Evolutionary conservation across 176 grass and related monocot genomes (phyloP).

Genomic region (Oropetium thomaeum): DNA sequence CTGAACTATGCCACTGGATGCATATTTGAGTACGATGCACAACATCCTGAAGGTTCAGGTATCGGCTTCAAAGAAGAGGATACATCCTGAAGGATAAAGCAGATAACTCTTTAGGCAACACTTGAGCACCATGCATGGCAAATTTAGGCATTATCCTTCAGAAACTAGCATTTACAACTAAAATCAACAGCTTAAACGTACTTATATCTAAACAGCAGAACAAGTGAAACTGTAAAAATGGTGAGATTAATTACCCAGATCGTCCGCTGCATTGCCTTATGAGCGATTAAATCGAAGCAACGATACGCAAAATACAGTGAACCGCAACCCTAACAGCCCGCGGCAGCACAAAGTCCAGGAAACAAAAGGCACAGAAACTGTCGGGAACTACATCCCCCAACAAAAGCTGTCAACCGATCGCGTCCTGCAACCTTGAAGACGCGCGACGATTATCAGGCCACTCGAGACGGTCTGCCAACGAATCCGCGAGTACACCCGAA

Average conservation of each 20-base stretch:
- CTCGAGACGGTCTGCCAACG: background rate
- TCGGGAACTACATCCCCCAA: background rate
- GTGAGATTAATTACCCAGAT: background rate
- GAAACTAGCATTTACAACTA: background rate
- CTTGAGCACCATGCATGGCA: background rate
- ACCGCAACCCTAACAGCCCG: background rate
- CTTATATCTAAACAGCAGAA: background rate
- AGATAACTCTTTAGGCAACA: background rate
- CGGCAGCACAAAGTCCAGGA: background rate
- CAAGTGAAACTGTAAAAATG: background rate
- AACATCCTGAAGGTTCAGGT: conserved; percentile 69
- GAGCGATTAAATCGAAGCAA: background rate
- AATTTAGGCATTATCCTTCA: background rate
- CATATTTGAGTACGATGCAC: conserved; percentile 76
- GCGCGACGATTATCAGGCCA: background rate
- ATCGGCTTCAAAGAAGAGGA: conserved; percentile 83
- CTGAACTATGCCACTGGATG: conserved; percentile 82
- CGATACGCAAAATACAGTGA: background rate
- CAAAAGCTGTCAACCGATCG: background rate
- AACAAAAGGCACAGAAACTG: background rate
- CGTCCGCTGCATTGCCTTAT: background rate
- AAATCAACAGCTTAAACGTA: background rate
- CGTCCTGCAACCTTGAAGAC: background rate
- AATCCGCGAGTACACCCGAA: background rate
- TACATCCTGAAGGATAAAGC: no score